Evolutionary conservation across 2,329 filamentous ascomycete species (phyloP).

Genomic region (Exophiala spinifera): DNA sequence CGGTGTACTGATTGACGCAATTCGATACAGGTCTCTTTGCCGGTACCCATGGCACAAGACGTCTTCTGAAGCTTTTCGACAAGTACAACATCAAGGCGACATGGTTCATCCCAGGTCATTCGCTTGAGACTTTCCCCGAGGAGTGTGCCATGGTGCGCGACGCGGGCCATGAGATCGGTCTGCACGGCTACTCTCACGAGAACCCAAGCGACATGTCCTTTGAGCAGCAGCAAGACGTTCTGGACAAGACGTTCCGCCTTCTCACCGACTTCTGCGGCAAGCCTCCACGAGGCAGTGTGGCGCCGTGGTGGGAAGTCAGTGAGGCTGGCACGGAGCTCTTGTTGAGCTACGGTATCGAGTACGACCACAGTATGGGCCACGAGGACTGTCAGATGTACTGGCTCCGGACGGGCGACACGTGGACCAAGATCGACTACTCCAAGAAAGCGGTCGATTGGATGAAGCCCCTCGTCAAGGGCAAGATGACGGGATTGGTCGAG

Average conservation of each 20-base stretch:
- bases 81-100: conserved; percentile 70
- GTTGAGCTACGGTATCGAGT: conserved; percentile 44
- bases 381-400: conserved; percentile 47
- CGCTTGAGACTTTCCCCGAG: conserved; percentile 64
- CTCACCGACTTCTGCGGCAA: conserved; percentile 69
- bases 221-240: conserved; percentile 71
- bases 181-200: conserved; percentile 73
- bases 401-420: conserved; percentile 42
- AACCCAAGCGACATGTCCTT: conserved; percentile 69
- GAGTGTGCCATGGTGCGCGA: conserved; percentile 62
- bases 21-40: conserved; percentile 56
- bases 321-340: conserved; percentile 58
- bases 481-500: conserved; percentile 42
- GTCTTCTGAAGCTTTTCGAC: conserved; percentile 67
- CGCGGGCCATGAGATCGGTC: conserved; percentile 62
- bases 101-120: conserved; percentile 64
- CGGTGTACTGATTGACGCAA: not conserved
- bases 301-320: conserved; percentile 73
- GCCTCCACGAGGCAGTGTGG: conserved; percentile 68
- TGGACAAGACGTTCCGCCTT: conserved; percentile 72
- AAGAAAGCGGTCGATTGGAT: conserved; percentile 45
- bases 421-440: conserved; percentile 47
- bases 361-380: conserved; percentile 46
- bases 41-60: conserved; percentile 62
- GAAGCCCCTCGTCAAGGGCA: conserved; percentile 48